Evolutionary conservation across 2,329 filamentous ascomycete species (phyloP).

Genomic region (Talaromyces amestolkiae): DNA sequence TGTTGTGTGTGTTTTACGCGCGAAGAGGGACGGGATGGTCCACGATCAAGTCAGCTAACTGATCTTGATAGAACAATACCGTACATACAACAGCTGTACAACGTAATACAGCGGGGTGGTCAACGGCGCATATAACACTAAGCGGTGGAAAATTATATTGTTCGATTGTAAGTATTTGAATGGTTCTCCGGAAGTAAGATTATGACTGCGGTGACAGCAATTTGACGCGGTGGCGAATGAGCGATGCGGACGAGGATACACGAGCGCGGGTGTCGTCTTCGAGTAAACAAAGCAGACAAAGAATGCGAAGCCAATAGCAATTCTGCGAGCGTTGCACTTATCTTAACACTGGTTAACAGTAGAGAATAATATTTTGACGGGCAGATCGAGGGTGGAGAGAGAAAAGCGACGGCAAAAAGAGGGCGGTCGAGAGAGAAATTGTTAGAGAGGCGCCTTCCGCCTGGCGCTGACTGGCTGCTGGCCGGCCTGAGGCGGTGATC

Average conservation of each 20-base stretch:
- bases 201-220: constrained; percentile 2
- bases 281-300: constrained; percentile 7
- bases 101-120: not conserved
- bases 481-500: constrained; percentile 19
- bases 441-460: constrained; percentile 12
- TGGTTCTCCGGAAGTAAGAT: not conserved
- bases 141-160: not conserved
- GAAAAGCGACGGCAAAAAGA: constrained; percentile 37
- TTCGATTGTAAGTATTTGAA: too few relatives aligned
- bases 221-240: constrained; percentile 17
- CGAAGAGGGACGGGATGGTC: not conserved
- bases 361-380: constrained; percentile 18
- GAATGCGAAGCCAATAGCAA: not conserved
- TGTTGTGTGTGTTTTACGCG: not conserved
- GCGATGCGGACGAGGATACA: constrained; percentile 21
- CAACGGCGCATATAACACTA: not conserved
- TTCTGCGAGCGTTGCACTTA: not conserved
- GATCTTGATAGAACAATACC: not conserved
- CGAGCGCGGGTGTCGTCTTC: not conserved
- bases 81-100: constrained; percentile 2
- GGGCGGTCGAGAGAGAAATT: constrained; percentile 33
- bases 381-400: constrained; percentile 25
- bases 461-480: constrained; percentile 20
- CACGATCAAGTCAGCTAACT: not conserved
- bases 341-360: not conserved